Conservation (phyloP, 768 basidiomycete species). For the Sporobolomyces phaffii region DNA sequence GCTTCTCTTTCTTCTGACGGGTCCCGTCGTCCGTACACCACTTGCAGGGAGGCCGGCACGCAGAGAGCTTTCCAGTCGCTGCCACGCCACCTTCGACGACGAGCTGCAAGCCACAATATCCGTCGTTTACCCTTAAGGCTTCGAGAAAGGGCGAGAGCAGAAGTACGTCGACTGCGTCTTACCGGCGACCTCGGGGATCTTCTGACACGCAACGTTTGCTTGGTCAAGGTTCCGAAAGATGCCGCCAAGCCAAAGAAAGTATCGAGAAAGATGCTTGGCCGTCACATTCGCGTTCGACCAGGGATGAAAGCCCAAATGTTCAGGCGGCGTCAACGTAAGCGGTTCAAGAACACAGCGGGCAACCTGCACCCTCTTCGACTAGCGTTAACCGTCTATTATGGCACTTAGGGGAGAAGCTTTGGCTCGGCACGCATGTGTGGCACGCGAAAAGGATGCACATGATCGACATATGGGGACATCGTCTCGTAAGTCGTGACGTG, state of each 20-base stretch:
- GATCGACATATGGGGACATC: constrained; percentile 85
- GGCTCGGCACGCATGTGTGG: constrained; percentile 96
- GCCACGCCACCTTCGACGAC: constrained; percentile 79
- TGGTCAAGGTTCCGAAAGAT: constrained; percentile 23
- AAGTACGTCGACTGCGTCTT: constrained; percentile 59
- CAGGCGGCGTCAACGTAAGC: constrained; percentile 63
- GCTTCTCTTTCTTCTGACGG: background rate
- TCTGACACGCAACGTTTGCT: background rate
- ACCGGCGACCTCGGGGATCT: too few species aligned
- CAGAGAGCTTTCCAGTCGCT: constrained; percentile 71
- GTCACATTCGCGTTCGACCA: constrained; percentile 53
- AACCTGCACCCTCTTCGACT: background rate
- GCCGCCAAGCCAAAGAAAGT: constrained; percentile 37
- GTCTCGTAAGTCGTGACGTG: constrained; percentile 62
- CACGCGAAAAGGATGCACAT: constrained; percentile 96
- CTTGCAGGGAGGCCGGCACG: constrained; percentile 36
- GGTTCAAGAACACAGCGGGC: too few species aligned
- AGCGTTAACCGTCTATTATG: too few species aligned
- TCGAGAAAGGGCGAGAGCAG: constrained; percentile 70
- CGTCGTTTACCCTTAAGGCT: constrained; percentile 80
- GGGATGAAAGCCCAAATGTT: constrained; percentile 45
- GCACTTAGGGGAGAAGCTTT: constrained; percentile 66
- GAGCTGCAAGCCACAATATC: constrained; percentile 91
- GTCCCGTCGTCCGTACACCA: too few species aligned
- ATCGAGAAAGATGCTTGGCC: constrained; percentile 28